These are phyloP conservation scores for Thielaviopsis ethacetica DNA, from an alignment of 2,329 filamentous ascomycete species.

Conservation along the genomic window DNA sequence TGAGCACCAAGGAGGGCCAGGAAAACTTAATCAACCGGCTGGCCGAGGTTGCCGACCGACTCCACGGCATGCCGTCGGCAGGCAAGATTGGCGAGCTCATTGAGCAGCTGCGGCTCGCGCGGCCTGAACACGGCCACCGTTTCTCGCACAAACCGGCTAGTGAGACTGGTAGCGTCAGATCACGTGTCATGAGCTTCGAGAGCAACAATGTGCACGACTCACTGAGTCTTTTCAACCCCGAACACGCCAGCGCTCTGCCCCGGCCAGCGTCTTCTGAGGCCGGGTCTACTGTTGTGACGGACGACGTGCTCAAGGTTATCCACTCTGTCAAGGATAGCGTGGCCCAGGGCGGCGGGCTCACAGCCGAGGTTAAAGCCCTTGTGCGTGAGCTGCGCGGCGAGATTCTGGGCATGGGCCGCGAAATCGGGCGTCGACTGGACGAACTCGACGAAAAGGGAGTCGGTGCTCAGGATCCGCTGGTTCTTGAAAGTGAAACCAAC, in stretches of 20 bases:
- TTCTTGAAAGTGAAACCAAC: conserved; percentile 29
- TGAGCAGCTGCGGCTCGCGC: conserved; percentile 5
- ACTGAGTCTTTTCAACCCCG: conserved; percentile 1
- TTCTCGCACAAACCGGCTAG: conserved; percentile 4
- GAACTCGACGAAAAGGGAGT: conserved; percentile 29
- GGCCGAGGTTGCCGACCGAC: conserved; percentile 55
- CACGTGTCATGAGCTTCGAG: conserved; percentile 25
- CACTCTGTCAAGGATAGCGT: conserved; percentile 84
- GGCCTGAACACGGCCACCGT: conserved; percentile 1
- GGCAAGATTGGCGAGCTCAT: conserved; percentile 54
- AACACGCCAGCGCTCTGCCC: background rate
- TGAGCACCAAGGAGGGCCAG: conserved; percentile 95
- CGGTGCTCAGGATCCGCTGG: background rate
- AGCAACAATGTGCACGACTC: conserved; percentile 15
- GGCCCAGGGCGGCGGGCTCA: conserved; percentile 71
- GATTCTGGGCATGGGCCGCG: conserved; percentile 84
- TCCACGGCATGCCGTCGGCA: conserved; percentile 44
- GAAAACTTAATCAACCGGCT: conserved; percentile 54
- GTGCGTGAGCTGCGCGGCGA: conserved; percentile 82
- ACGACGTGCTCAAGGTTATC: conserved; percentile 71
- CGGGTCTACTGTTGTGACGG: conserved; percentile 43
- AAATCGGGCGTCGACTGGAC: conserved; percentile 75
- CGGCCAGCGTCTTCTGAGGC: conserved; percentile 11
- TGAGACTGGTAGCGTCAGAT: conserved; percentile 13
- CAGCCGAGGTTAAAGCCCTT: conserved; percentile 79